Evolutionary conservation across 805 yeast genomes (phyloP).

Genomic region (Myxozyma neotropica): DNA sequence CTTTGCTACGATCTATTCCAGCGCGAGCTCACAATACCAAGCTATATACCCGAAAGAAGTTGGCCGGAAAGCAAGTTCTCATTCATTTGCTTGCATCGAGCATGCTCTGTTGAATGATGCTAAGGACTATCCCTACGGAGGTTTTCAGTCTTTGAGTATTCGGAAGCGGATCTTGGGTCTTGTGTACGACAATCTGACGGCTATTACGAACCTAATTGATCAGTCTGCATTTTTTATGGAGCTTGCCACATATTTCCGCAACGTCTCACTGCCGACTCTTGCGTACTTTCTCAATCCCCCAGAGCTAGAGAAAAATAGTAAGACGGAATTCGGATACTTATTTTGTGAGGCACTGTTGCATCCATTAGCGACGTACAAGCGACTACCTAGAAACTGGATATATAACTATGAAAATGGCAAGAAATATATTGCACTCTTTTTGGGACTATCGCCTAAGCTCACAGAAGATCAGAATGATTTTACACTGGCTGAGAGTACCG

Average conservation of each 20-base stretch:
- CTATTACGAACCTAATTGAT: constrained; percentile 8
- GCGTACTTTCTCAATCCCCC: constrained; percentile 22
- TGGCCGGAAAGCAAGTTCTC: background rate
- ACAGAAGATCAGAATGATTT: background rate
- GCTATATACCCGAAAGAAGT: constrained; percentile 26
- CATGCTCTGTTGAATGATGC: constrained; percentile 2
- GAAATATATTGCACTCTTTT: constrained; percentile 8
- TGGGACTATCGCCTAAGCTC: constrained; percentile 7
- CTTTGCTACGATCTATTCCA: constrained; percentile 8
- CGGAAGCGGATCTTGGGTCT: constrained; percentile 16
- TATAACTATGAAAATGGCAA: constrained; percentile 16
- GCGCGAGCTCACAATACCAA: constrained; percentile 7
- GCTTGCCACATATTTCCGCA: constrained; percentile 14
- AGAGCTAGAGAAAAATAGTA: constrained; percentile 1
- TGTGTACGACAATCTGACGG: constrained; percentile 14
- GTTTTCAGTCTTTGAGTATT: constrained; percentile 3
- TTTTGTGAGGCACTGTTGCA: constrained; percentile 18
- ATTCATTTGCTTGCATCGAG: background rate
- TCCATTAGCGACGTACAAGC: background rate
- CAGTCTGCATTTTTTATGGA: constrained; percentile 17
- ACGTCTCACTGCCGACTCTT: constrained; percentile 8
- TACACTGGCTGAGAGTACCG: constrained; percentile 7
- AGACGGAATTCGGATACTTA: constrained; percentile 5
- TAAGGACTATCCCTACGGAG: constrained; percentile 4
- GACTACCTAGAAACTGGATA: constrained; percentile 18